A percentile compares a stretch with the other conserved stretches of the same genome.
Evolutionary conservation across 495 filamentous ascomycete genomes (phyloP).

Genomic region (Daldinia concentrica): DNA sequence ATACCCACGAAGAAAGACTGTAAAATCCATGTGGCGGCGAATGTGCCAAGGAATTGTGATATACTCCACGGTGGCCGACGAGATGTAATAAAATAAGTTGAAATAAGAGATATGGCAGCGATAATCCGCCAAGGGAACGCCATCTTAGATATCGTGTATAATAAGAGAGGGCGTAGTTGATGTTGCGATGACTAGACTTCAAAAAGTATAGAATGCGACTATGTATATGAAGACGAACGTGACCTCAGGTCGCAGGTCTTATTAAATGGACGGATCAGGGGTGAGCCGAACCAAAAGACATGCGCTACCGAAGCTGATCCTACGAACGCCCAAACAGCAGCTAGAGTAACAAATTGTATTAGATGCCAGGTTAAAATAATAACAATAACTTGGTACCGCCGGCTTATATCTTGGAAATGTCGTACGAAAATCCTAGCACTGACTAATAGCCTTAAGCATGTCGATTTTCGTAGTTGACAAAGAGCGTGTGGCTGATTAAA

Average conservation of each 20-base stretch:
- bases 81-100: constrained; percentile 49
- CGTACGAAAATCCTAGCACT: no score
- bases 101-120: constrained; percentile 39
- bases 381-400: neutral
- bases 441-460: neutral
- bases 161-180: neutral
- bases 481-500: no score
- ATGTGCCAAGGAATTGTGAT: constrained; percentile 36
- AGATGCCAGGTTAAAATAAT: neutral
- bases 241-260: neutral
- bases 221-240: neutral
- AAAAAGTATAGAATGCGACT: neutral
- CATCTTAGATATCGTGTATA: constrained; percentile 23
- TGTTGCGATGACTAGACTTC: neutral
- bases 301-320: constrained; percentile 12
- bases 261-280: constrained; percentile 13
- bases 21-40: constrained; percentile 36
- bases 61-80: constrained; percentile 42
- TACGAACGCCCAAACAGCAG: constrained; percentile 2
- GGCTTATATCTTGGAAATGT: neutral
- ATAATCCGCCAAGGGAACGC: constrained; percentile 42
- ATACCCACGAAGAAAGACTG: constrained; percentile 46
- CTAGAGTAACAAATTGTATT: neutral
- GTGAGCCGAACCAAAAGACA: constrained; percentile 14
- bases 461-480: no score